Conservation (phyloP, 139 green algal species). For the Picochlorum costavermella region DNA sequence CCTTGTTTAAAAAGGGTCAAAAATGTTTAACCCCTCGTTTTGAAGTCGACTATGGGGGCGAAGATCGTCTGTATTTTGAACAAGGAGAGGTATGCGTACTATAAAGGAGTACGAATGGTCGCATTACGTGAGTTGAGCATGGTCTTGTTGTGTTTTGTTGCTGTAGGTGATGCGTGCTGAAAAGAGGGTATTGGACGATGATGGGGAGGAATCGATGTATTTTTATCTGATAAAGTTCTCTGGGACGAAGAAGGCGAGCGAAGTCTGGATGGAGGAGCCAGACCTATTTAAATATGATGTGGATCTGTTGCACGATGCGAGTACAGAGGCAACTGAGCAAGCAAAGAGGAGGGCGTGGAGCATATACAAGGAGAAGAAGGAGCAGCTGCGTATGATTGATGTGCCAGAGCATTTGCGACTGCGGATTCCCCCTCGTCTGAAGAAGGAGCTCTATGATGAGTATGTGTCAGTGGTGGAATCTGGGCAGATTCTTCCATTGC, state of each 20-base stretch:
- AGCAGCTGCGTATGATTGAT: constrained; percentile 1
- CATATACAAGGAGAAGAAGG: constrained; percentile 2
- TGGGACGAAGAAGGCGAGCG: constrained; percentile 69
- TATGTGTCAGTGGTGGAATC: constrained; percentile 50
- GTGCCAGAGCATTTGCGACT: constrained; percentile 40
- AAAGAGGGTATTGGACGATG: constrained; percentile 10
- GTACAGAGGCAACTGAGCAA: background rate
- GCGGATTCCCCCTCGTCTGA: constrained; percentile 48
- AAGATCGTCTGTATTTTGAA: background rate
- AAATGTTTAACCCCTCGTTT: constrained; percentile 3
- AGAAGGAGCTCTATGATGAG: constrained; percentile 69
- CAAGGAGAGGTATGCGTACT: background rate
- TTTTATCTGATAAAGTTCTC: constrained; percentile 19
- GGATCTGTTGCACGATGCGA: constrained; percentile 1
- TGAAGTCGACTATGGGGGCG: background rate
- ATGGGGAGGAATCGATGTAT: background rate
- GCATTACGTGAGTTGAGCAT: too few species aligned
- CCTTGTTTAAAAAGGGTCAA: constrained; percentile 24
- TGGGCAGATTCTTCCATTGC: constrained; percentile 48
- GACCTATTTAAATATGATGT: constrained; percentile 17
- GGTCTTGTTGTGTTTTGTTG: background rate
- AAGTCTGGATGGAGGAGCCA: constrained; percentile 67
- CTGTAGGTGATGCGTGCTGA: constrained; percentile 18
- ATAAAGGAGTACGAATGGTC: too few species aligned
- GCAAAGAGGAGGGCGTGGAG: background rate